Evolutionary conservation across 2,329 filamentous ascomycete species (phyloP), one percentile per base, ranked within the genome.

Genomic region (Ophiostoma montium): DNA sequence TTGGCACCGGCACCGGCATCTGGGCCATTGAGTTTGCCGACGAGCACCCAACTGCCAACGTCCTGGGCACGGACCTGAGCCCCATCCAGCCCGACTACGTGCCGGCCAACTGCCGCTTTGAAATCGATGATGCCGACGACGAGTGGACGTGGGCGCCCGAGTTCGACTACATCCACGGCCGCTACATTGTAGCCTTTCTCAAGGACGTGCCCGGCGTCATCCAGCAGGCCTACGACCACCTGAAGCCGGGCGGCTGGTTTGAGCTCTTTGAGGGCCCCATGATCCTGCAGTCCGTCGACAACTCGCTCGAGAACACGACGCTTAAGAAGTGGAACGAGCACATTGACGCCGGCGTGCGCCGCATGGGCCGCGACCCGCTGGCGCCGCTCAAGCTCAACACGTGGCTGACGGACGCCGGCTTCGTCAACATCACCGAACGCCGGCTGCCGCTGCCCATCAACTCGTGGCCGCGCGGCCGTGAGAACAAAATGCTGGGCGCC

Each of bases 91-190:
- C 70, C 2, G 62, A 61, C 35, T 50, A 69, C 48, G 66, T 75
- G 3, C 74, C 73, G 5, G 68, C 71, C 19, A 78, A 78, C 55
- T 65, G 74, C 46, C 65, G 63, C 19, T 78, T 78, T 58, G 62
- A 76, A 46, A 64, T 78, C 33, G 73, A 78, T 54, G 75, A 79
- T 54, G 61, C 69, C 27, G 72, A 75, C 53, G 67, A 73, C 50
- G 63, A 69, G 1, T 80, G 75, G 75, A 61, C 69, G 3, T 61
- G 54, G 19, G 67, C 67, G 51, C 55, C 64, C 2, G 62, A 70
- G 46, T 78, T 77, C 58, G 74, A 78, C 60, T 74, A 70, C 55
- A 70, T 79, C 49, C 72, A 77, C 58, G 61, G 65, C 33, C 67
- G 74, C 21, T 66, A 70, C 46, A 67, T 79, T 60, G 65, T 67